Evolutionary conservation across 257 asterid genomes (phyloP).

Genomic region (Anisodus acutangulus): DNA sequence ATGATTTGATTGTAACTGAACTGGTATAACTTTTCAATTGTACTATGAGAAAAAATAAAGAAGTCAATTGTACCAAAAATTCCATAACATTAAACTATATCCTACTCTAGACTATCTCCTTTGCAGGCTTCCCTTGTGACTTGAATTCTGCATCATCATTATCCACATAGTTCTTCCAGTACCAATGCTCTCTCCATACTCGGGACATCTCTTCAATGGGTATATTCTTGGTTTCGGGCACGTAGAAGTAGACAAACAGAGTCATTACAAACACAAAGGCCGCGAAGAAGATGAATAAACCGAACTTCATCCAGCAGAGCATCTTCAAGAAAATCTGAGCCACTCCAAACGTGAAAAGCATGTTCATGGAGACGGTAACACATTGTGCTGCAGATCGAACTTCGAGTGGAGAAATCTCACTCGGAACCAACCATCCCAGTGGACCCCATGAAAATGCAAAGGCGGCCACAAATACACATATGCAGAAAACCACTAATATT

Average conservation of each 20-base stretch:
- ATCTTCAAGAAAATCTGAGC: constrained; percentile 32
- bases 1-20: too few species aligned
- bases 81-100: too few species aligned
- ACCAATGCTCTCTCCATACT: neutral
- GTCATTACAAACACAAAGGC: constrained; percentile 36
- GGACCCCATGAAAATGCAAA: constrained; percentile 54
- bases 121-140: neutral
- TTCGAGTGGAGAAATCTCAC: constrained; percentile 44
- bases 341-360: constrained; percentile 38
- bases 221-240: constrained; percentile 44
- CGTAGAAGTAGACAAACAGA: neutral
- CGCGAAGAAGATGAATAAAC: constrained; percentile 38
- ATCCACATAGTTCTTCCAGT: neutral
- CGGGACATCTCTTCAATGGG: constrained; percentile 34
- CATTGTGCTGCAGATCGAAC: too few species aligned
- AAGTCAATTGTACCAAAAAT: too few species aligned
- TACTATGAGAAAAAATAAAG: too few species aligned
- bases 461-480: constrained; percentile 36
- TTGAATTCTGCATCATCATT: neutral
- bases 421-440: constrained; percentile 42
- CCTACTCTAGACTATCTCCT: too few species aligned
- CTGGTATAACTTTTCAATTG: too few species aligned
- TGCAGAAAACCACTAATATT: neutral
- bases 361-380: constrained; percentile 26
- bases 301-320: constrained; percentile 39